These are phyloP conservation scores for Pichia sp. DNA, from an alignment of 1,139 yeast genomes.

Conservation along the genomic window DNA sequence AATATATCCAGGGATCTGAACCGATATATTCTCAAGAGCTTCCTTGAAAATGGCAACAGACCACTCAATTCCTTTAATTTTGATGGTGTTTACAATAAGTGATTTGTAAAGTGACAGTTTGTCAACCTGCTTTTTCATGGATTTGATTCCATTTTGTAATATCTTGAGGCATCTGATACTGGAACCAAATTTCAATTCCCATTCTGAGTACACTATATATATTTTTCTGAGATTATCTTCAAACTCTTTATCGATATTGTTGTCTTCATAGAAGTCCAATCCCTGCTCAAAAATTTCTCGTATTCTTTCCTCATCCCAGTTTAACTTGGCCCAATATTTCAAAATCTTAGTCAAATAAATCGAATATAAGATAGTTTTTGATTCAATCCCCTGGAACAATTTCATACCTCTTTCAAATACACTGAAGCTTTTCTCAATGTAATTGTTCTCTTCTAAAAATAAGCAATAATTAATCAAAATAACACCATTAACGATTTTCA, in stretches of 20 bases:
- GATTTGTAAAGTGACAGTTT: slow-evolving; percentile 28
- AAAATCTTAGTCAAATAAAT: slow-evolving; percentile 52
- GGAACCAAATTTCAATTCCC: slow-evolving; percentile 49
- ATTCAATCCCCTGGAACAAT: slow-evolving; percentile 47
- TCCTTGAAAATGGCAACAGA: slow-evolving; percentile 29
- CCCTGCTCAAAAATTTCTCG: slow-evolving; percentile 72
- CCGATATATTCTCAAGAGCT: slow-evolving; percentile 35
- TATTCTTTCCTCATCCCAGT: slow-evolving; percentile 43
- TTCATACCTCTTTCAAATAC: slow-evolving; percentile 62
- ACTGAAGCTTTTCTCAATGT: slow-evolving; percentile 46
- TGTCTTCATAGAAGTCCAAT: slow-evolving; percentile 23
- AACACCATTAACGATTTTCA: slow-evolving; percentile 64
- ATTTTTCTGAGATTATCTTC: slow-evolving; percentile 23
- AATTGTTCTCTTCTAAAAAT: slow-evolving; percentile 43
- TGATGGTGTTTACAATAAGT: slow-evolving; percentile 16
- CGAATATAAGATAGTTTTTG: slow-evolving; percentile 67
- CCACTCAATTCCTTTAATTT: slow-evolving; percentile 17
- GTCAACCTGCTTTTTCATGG: slow-evolving; percentile 22
- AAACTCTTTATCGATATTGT: background rate
- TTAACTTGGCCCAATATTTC: slow-evolving; percentile 21
- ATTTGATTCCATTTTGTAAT: slow-evolving; percentile 31
- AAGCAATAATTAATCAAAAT: slow-evolving; percentile 60
- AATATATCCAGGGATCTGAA: slow-evolving; percentile 20
- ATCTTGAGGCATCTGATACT: slow-evolving; percentile 35
- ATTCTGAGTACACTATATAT: slow-evolving; percentile 46